Evolutionary conservation across 1,284 basidiomycete species (phyloP), one percentile per base, ranked within the genome.

Genomic region (Ceratobasidium sp.): DNA sequence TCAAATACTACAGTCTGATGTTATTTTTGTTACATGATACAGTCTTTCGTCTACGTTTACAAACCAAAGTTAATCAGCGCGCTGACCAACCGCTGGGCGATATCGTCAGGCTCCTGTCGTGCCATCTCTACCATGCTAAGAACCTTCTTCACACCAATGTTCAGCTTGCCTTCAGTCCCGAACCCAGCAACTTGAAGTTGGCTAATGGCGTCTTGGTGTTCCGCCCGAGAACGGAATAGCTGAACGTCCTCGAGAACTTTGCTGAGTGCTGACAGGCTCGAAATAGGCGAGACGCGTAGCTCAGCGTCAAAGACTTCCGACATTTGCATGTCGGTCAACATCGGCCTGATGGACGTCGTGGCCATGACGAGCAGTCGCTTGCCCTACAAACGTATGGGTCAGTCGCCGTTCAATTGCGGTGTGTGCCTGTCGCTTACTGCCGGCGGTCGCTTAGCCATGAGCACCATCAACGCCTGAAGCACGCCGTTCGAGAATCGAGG

Each of bases 91-190:
- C 92, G 85, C 75, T 89, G 86, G n/a, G 86, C 90, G 34, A 87
- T 87, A 74, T 86, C 87, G 56, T 91, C 87, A 1, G 92, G 92
- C 77, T 95, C 96, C 80, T 98, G 94, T 75, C 96, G 85, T 47
- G 96, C 93, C 96, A 98, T 98, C 83, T 99, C 96, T 25, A 96
- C 86, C 72, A 94, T 86, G 69, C 90, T 94, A 76, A 99, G 78
- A 76, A 99, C 77, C 80, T 93, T 95, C 86, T 98, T 98, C 76
- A 99, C 88, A 4, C 96, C 97, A 65, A 99, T 90, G 73, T 90
- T 88, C 75, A 96, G 74, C 52, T 81, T 80, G 17, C 84, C 84
- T 6, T 85, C 79, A 77, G 77, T 79, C 1, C 80, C 86, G 74
- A 96, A 89, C 12, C 93, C 93, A 0, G 93, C 92, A 69, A 92